Evolutionary conservation across 2,329 filamentous ascomycete species (phyloP), one percentile per base, ranked within the genome.

Genomic region (Talaromyces sp.): DNA sequence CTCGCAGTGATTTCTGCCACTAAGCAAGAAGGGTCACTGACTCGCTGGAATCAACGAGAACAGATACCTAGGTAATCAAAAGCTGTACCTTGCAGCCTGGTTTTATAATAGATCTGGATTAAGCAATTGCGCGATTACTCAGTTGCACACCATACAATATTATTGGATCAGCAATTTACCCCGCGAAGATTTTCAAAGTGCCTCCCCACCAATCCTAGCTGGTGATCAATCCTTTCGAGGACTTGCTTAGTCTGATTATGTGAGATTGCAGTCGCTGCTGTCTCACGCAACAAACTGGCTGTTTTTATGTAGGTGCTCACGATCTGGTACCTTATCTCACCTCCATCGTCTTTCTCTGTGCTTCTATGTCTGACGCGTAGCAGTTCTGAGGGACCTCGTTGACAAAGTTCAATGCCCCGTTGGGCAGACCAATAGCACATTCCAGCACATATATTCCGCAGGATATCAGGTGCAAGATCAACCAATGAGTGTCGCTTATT

Each of bases 391-490:
- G 27, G 33, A 1, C 50, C 50, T 19, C 50, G 50, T n/a, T 37
- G 33, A 35, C 50, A 33, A n/a, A 56, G 13, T 33, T 33, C 33
- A 33, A 33, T 56, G 50, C 50, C 17, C 27, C 50, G 50, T 49
- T 37, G 31, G n/a, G 37, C 54, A 39, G 33, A 57, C 54, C 54
- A 57, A 39, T 35, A 57, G 15, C 54, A 57, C 19, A 33, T 33
- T 37, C 54, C 54, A 22, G 54, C 54, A 57, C 54, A 57, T 15
- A 57, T 37, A 17, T 57, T 39, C 17, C 54, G 54, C 22, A 57
- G 27, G 11, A 57, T 57, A 35, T 57, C 15, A 19, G 54, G 54
- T n/a, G 54, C 31, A 37, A 57, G 54, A 39, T 57, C 54, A 39
- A 57, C 37, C 22, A 57, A 22, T 6, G 37, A 57, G 19, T 57